Conservation (phyloP, 495 filamentous ascomycete genomes). For the Aspergillus ostianus region DNA sequence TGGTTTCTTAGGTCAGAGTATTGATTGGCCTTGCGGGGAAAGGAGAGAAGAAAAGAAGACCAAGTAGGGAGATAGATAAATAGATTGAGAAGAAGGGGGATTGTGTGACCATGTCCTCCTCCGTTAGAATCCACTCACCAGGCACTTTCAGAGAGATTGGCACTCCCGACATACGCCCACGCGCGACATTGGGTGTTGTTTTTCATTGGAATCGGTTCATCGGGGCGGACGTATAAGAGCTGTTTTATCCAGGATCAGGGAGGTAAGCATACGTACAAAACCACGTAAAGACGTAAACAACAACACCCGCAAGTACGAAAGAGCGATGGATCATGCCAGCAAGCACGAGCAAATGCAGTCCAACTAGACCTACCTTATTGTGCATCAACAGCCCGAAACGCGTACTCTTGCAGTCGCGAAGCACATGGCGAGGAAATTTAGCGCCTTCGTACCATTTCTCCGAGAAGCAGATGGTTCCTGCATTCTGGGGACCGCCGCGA, state of each 20-base stretch:
- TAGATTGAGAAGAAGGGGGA: background rate
- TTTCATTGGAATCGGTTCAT: slow-evolving; percentile 29
- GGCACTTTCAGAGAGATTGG: slow-evolving; percentile 88
- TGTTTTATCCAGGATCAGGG: slow-evolving; percentile 13
- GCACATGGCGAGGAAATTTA: slow-evolving; percentile 65
- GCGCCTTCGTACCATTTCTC: slow-evolving; percentile 61
- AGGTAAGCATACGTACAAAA: too few species aligned
- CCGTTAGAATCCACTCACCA: slow-evolving; percentile 56
- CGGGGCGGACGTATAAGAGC: slow-evolving; percentile 64
- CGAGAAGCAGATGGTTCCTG: slow-evolving; percentile 80
- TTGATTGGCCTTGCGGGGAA: too few species aligned
- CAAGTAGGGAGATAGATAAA: slow-evolving; percentile 5
- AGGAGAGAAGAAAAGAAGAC: too few species aligned
- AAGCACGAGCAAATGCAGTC: too few species aligned
- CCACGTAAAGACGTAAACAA: too few species aligned
- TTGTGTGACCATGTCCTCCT: too few species aligned
- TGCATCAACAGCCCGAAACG: slow-evolving; percentile 77
- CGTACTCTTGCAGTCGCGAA: slow-evolving; percentile 72
- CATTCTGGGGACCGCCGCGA: slow-evolving; percentile 55
- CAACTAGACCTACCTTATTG: slow-evolving; percentile 58
- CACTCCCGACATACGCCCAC: slow-evolving; percentile 90
- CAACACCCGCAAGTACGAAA: too few species aligned
- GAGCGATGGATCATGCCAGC: too few species aligned
- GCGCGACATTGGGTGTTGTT: slow-evolving; percentile 33
- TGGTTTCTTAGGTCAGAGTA: background rate